Evolutionary conservation across 2,329 filamentous ascomycete species (phyloP).

Genomic region (Epichloe scottii): DNA sequence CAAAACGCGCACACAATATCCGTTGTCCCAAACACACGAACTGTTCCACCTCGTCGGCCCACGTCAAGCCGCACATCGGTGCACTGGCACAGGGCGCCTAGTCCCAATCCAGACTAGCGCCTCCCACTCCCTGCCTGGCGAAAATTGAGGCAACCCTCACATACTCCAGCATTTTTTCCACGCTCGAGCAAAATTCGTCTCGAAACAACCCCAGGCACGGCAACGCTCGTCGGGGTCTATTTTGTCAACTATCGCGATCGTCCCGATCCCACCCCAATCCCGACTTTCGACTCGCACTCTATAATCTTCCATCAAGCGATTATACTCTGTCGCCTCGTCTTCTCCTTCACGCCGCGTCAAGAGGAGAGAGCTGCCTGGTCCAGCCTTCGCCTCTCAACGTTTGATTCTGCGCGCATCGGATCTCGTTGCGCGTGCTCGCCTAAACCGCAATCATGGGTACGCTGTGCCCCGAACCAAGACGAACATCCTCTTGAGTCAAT

Average conservation of each 20-base stretch:
- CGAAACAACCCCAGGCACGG: slow-evolving; percentile 28
- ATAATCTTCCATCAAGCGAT: slow-evolving; percentile 1
- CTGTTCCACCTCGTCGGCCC: background rate
- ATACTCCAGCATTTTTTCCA: slow-evolving; percentile 23
- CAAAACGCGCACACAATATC: background rate
- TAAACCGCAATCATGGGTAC: slow-evolving; percentile 50
- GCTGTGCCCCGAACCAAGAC: slow-evolving; percentile 12
- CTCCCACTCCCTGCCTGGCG: slow-evolving; percentile 27
- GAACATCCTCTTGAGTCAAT: background rate
- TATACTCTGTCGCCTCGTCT: slow-evolving; percentile 3
- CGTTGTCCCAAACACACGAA: background rate
- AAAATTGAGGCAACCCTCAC: slow-evolving; percentile 33
- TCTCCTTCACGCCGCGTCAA: slow-evolving; percentile 9
- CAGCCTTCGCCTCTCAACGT: slow-evolving; percentile 12
- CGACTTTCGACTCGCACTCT: slow-evolving; percentile 2
- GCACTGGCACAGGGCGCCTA: background rate
- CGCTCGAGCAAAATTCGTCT: slow-evolving; percentile 31
- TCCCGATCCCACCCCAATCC: slow-evolving; percentile 10
- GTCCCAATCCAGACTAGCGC: slow-evolving; percentile 21
- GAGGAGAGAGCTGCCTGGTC: slow-evolving; percentile 16
- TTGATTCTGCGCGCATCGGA: slow-evolving; percentile 26
- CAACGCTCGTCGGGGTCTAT: slow-evolving; percentile 26
- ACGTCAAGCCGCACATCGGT: slow-evolving; percentile 3
- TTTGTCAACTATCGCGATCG: slow-evolving; percentile 12
- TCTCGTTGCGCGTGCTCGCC: slow-evolving; percentile 34